These are phyloP conservation scores for Penicillium sp. DNA, from an alignment of 2,329 filamentous ascomycete genomes.

Conservation along the genomic window DNA sequence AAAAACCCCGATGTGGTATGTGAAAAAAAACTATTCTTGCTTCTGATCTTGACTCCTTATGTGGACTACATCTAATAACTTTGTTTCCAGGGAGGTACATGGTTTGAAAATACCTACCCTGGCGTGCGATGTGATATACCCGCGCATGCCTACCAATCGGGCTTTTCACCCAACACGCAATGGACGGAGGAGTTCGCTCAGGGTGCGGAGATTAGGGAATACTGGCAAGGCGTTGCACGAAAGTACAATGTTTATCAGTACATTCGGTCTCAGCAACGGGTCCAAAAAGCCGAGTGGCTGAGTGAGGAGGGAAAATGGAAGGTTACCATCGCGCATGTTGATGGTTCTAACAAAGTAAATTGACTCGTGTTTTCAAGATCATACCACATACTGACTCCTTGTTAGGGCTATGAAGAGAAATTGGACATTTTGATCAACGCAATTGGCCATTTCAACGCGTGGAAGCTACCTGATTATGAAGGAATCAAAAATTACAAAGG, in stretches of 20 bases:
- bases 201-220: constrained; percentile 66
- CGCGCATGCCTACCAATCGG: constrained; percentile 68
- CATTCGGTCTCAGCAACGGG: constrained; percentile 56
- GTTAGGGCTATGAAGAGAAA: constrained; percentile 46
- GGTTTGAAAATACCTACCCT: constrained; percentile 56
- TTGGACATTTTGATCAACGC: constrained; percentile 64
- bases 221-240: constrained; percentile 62
- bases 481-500: constrained; percentile 59
- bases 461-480: constrained; percentile 62
- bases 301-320: constrained; percentile 56
- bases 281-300: constrained; percentile 60
- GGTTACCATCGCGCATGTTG: constrained; percentile 44
- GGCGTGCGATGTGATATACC: constrained; percentile 70
- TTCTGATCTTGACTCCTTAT: constrained; percentile 29
- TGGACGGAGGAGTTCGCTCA: constrained; percentile 70
- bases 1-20: constrained; percentile 68
- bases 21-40: constrained; percentile 1
- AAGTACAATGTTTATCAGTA: constrained; percentile 66
- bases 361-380: too few relatives aligned
- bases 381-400: background rate
- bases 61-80: constrained; percentile 11
- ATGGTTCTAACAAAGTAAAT: constrained; percentile 25
- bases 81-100: constrained; percentile 45
- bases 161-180: constrained; percentile 66
- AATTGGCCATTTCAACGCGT: constrained; percentile 66